These are phyloP conservation scores for Pythium phragmiticola DNA, from an alignment of 352 stramenopile genomes.

Conservation along the genomic window DNA sequence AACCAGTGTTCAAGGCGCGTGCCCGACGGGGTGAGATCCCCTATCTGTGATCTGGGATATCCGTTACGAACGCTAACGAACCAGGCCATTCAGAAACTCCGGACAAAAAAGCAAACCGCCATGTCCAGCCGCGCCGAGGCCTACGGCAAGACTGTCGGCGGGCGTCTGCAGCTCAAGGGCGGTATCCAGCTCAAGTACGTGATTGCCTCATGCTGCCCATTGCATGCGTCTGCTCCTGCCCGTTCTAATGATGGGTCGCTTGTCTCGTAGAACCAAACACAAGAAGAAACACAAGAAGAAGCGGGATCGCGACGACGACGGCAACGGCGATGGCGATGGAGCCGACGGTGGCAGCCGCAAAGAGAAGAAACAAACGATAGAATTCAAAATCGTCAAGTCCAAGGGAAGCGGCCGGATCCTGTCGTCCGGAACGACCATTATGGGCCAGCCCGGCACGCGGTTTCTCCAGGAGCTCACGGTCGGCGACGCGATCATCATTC, in stretches of 20 bases:
- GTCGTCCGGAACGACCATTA: conserved; percentile 86
- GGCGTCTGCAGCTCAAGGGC: conserved; percentile 83
- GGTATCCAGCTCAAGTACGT: conserved; percentile 81
- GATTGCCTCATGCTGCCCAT: conserved; percentile 34
- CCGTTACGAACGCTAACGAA: conserved; percentile 24
- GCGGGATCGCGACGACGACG: conserved; percentile 34
- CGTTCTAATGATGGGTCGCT: conserved; percentile 8
- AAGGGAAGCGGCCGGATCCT: conserved; percentile 81
- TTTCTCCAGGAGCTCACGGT: conserved; percentile 82
- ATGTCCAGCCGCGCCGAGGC: conserved; percentile 23
- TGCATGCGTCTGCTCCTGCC: conserved; percentile 3
- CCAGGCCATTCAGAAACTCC: not conserved
- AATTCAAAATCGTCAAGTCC: conserved; percentile 73
- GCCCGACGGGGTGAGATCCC: conserved; percentile 15
- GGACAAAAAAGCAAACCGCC: not conserved
- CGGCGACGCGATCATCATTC: conserved; percentile 86
- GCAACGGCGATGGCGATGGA: conserved; percentile 12
- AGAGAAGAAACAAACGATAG: conserved; percentile 34
- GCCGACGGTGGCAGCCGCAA: conserved; percentile 1
- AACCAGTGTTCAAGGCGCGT: not conserved
- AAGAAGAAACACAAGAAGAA: conserved; percentile 66
- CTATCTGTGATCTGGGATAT: conserved; percentile 2
- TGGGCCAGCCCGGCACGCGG: conserved; percentile 75
- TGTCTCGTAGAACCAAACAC: conserved; percentile 27
- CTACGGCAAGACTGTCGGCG: conserved; percentile 71